Conservation (phyloP, 1,139 yeast species). For the Lodderomyces oxycetoniae region DNA sequence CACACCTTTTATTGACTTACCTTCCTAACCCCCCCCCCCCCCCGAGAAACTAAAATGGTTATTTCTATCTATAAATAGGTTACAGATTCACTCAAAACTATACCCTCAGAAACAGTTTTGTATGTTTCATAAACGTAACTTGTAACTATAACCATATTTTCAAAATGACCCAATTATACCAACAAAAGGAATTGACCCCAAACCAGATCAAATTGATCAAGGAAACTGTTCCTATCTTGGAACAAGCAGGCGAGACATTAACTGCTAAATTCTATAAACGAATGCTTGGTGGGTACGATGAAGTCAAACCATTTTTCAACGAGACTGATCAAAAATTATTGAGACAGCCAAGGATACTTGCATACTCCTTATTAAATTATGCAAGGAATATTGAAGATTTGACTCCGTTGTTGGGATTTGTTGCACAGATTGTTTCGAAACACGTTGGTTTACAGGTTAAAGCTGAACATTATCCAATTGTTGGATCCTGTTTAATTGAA, state of each 20-base stretch:
- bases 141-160: too few species aligned
- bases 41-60: too few species aligned
- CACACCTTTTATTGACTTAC: too few species aligned
- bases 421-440: constrained; percentile 57
- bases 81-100: too few species aligned
- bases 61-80: too few species aligned
- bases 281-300: constrained; percentile 52
- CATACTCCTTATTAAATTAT: constrained; percentile 56
- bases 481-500: constrained; percentile 50
- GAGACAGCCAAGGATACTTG: constrained; percentile 62
- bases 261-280: constrained; percentile 51
- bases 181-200: constrained; percentile 21
- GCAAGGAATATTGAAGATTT: constrained; percentile 63
- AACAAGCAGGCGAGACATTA: constrained; percentile 50
- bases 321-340: constrained; percentile 51
- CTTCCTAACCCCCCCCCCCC: too few species aligned
- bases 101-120: too few species aligned
- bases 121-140: too few species aligned
- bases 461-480: constrained; percentile 64
- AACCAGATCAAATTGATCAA: constrained; percentile 39
- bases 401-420: constrained; percentile 49
- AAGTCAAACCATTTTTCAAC: constrained; percentile 57
- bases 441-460: constrained; percentile 61
- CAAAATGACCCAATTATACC: constrained; percentile 11
- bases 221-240: constrained; percentile 57